Percentiles rank a stretch among this genome's conserved stretches.
Conservation (phyloP, 768 basidiomycete genomes). For the Termitomyces sp. region DNA sequence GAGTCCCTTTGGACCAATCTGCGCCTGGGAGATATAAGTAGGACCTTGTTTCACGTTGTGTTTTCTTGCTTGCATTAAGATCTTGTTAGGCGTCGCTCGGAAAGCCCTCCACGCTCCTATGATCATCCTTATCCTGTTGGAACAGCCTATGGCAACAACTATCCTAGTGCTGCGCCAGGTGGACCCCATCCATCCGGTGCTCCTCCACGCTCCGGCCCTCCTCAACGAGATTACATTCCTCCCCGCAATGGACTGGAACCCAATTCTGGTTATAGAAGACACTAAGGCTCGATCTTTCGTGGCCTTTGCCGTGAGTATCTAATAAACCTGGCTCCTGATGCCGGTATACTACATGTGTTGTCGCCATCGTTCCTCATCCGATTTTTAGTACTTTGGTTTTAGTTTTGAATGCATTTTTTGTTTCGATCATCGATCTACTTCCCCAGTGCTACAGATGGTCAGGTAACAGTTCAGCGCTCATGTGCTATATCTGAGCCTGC, state of each 20-base stretch:
- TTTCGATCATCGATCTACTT: not conserved
- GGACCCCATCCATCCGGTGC: conserved; percentile 31
- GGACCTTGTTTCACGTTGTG: conserved; percentile 7
- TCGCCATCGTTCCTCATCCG: not conserved
- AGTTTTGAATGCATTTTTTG: conserved; percentile 3
- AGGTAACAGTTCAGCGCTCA: not conserved
- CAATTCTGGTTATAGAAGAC: conserved; percentile 33
- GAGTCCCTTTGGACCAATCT: conserved; percentile 38
- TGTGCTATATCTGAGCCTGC: not conserved
- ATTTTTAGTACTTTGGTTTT: conserved; percentile 7
- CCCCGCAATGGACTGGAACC: conserved; percentile 37
- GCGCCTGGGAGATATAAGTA: conserved; percentile 44
- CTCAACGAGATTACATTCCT: conserved; percentile 43
- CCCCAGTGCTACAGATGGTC: not conserved
- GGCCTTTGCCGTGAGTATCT: conserved; percentile 8
- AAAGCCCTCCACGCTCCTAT: conserved; percentile 59
- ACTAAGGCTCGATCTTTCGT: conserved; percentile 19
- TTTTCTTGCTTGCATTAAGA: not conserved
- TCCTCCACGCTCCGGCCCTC: conserved; percentile 16
- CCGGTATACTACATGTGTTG: conserved; percentile 10
- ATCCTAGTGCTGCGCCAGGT: conserved; percentile 34
- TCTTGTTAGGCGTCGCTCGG: conserved; percentile 57
- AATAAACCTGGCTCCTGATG: conserved; percentile 9
- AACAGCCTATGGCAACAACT: conserved; percentile 43
- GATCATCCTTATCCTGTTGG: conserved; percentile 42